Percentiles rank a stretch among this genome's conserved stretches.
Conservation (phyloP, 257 asterid species). For the Verbena officinalis region DNA sequence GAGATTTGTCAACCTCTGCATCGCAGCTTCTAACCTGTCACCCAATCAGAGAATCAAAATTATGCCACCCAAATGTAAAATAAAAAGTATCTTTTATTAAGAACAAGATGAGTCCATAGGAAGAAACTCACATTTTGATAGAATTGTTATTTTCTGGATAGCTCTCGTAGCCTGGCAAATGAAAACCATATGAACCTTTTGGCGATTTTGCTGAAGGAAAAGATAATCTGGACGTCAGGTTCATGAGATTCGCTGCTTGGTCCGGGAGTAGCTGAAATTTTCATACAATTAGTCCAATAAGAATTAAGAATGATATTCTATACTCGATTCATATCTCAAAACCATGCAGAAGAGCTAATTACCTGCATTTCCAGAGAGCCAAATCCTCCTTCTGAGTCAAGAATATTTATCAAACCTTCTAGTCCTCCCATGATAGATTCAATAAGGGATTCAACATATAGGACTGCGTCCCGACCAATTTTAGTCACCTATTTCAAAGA, state of each 20-base stretch:
- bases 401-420: slow-evolving; percentile 97
- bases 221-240: slow-evolving; percentile 82
- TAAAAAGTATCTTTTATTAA: background rate
- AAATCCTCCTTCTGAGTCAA: slow-evolving; percentile 99
- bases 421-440: slow-evolving; percentile 99
- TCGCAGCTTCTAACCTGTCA: slow-evolving; percentile 97
- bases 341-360: slow-evolving; percentile 38
- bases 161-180: slow-evolving; percentile 91
- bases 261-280: slow-evolving; percentile 92
- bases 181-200: slow-evolving; percentile 77
- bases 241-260: slow-evolving; percentile 98
- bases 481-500: slow-evolving; percentile 70
- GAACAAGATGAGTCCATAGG: slow-evolving; percentile 1
- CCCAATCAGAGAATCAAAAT: slow-evolving; percentile 31
- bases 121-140: slow-evolving; percentile 72
- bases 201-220: slow-evolving; percentile 80
- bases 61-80: slow-evolving; percentile 3
- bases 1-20: slow-evolving; percentile 95
- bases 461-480: slow-evolving; percentile 95
- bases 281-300: slow-evolving; percentile 36
- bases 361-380: slow-evolving; percentile 99
- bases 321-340: slow-evolving; percentile 28
- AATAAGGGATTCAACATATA: slow-evolving; percentile 94
- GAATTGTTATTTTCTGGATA: slow-evolving; percentile 90
- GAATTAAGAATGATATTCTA: slow-evolving; percentile 27